These are phyloP conservation scores for Penicillium griseofulvum DNA, from an alignment of 2,329 filamentous ascomycete species.

Conservation along the genomic window DNA sequence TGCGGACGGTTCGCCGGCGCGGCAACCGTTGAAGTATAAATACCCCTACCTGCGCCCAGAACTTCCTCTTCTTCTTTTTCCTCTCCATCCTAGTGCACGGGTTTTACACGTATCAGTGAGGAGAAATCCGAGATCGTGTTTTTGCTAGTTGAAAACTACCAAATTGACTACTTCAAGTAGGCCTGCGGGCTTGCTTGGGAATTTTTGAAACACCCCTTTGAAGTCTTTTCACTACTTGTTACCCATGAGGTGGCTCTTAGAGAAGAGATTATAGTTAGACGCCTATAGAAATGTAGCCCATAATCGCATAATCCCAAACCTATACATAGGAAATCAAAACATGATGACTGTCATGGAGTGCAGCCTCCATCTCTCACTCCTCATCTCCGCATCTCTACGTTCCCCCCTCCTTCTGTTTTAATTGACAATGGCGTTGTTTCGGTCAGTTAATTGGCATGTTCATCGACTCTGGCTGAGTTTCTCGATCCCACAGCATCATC, in stretches of 20 bases:
- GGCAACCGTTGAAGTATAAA: constrained; percentile 35
- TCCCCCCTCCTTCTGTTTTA: too few species aligned
- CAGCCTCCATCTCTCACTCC: too few species aligned
- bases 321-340: too few species aligned
- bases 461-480: too few species aligned
- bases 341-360: too few species aligned
- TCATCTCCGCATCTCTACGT: too few species aligned
- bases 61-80: constrained; percentile 35
- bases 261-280: constrained; percentile 24
- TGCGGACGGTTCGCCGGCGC: too few species aligned
- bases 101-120: constrained; percentile 82
- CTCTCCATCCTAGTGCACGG: constrained; percentile 52
- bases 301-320: too few species aligned
- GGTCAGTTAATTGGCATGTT: too few species aligned
- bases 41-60: not conserved
- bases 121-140: constrained; percentile 83
- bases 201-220: constrained; percentile 64
- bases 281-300: too few species aligned
- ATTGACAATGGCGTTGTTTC: too few species aligned
- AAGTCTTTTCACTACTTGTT: constrained; percentile 42
- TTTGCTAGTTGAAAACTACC: constrained; percentile 90
- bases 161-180: constrained; percentile 72
- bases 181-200: constrained; percentile 66
- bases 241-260: constrained; percentile 38
- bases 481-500: too few species aligned